A percentile compares a stretch with the other conserved stretches of the same genome.
Evolutionary conservation across 805 yeast species (phyloP).

Genomic region (Ogataea trehalophila): DNA sequence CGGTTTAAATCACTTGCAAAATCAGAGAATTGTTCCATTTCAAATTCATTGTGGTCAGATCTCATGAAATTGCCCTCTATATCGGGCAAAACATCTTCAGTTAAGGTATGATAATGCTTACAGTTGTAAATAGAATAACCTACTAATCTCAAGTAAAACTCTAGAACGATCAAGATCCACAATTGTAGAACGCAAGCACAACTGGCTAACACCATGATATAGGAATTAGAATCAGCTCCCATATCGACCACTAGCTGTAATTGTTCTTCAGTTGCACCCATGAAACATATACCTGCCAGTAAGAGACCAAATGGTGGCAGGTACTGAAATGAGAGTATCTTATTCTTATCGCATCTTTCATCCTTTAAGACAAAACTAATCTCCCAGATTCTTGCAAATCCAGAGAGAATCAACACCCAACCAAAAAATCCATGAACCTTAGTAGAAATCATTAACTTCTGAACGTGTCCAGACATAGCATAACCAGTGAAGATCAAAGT

Average conservation of each 20-base stretch:
- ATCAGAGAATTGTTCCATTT: constrained; percentile 26
- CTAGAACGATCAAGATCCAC: constrained; percentile 58
- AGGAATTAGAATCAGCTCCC: constrained; percentile 83
- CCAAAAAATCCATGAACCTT: constrained; percentile 89
- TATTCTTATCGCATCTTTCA: constrained; percentile 37
- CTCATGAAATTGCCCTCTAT: constrained; percentile 5
- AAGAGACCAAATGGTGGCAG: constrained; percentile 79
- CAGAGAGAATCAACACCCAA: constrained; percentile 70
- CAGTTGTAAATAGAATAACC: constrained; percentile 21
- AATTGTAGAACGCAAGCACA: constrained; percentile 70
- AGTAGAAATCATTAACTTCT: constrained; percentile 70
- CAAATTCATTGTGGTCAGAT: constrained; percentile 15
- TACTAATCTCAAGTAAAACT: constrained; percentile 48
- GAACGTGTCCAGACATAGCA: constrained; percentile 90
- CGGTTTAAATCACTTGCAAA: constrained; percentile 14
- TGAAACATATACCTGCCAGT: constrained; percentile 75
- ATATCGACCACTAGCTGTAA: constrained; percentile 61
- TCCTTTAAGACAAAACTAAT: constrained; percentile 74
- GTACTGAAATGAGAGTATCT: constrained; percentile 71
- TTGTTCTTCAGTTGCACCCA: constrained; percentile 94
- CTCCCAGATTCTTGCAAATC: constrained; percentile 70
- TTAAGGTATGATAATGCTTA: constrained; percentile 11
- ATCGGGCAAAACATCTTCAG: background rate
- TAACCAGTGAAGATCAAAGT: constrained; percentile 86
- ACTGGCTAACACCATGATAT: constrained; percentile 63